phyloP scores from a whole-genome alignment of 2,329 filamentous ascomycete species.

The Sphaerulina populicola region DNA sequence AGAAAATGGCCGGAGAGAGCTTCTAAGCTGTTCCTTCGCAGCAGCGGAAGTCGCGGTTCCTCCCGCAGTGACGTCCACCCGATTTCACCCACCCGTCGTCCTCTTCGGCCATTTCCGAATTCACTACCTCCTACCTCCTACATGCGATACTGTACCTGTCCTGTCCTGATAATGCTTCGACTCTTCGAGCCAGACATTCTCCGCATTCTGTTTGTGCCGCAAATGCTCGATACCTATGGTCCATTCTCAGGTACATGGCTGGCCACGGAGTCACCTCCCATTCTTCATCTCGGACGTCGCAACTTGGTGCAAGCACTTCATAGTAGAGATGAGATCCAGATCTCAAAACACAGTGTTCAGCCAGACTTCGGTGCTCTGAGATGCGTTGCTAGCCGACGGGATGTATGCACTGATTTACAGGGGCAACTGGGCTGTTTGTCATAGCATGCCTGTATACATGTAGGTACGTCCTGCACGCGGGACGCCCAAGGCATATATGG shows the following conservation, averaged over 20 bases:
- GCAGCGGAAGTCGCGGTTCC: too few relatives aligned
- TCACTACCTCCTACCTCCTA: background rate
- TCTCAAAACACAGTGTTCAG: too few relatives aligned
- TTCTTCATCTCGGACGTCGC: too few relatives aligned
- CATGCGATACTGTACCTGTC: background rate
- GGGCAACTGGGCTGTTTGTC: background rate
- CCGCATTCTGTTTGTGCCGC: too few relatives aligned
- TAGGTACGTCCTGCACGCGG: too few relatives aligned
- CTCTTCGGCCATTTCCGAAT: background rate
- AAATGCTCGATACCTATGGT: too few relatives aligned
- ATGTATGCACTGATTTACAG: background rate
- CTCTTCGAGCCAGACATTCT: background rate
- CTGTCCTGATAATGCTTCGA: background rate
- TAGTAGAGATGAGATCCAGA: too few relatives aligned
- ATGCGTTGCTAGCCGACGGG: background rate
- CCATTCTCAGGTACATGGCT: too few relatives aligned
- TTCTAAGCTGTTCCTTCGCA: background rate
- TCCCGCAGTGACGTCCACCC: background rate
- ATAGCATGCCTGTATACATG: background rate
- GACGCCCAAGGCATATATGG: too few relatives aligned
- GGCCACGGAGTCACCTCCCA: too few relatives aligned
- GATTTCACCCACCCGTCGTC: background rate
- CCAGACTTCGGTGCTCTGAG: background rate
- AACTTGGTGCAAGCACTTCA: too few relatives aligned
- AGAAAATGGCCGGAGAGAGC: conserved; percentile 9